Evolutionary conservation across 495 filamentous ascomycete species (phyloP).

Genomic region (Penicillium steckii): DNA sequence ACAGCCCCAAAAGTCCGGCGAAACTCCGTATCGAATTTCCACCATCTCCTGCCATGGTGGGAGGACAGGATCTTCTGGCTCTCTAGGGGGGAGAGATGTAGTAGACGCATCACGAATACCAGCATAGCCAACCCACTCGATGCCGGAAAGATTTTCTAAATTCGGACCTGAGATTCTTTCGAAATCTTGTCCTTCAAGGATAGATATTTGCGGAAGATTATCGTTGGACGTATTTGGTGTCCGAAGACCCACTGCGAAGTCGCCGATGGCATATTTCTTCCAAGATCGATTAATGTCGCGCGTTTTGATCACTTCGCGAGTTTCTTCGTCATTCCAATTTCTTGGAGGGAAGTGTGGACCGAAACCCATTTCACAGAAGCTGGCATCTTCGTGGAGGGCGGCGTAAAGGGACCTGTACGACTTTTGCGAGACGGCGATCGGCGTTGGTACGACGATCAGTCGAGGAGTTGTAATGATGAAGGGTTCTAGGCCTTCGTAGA

Average conservation of each 20-base stretch:
- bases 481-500: neutral
- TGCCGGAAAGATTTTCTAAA: neutral
- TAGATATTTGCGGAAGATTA: neutral
- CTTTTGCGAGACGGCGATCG: conserved; percentile 11
- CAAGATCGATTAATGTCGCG: conserved; percentile 26
- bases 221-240: neutral
- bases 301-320: conserved; percentile 13
- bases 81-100: conserved; percentile 18
- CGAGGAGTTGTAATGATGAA: conserved; percentile 20
- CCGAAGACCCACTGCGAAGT: conserved; percentile 25
- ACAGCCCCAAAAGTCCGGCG: conserved; percentile 20
- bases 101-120: conserved; percentile 27
- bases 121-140: conserved; percentile 29
- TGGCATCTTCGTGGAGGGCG: conserved; percentile 13
- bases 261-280: conserved; percentile 13
- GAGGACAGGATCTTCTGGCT: conserved; percentile 9
- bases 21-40: conserved; percentile 24
- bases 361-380: conserved; percentile 26
- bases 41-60: conserved; percentile 29
- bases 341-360: conserved; percentile 14
- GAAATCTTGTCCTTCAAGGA: conserved; percentile 3
- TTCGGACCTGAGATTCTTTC: neutral
- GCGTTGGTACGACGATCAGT: conserved; percentile 23
- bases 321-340: conserved; percentile 24
- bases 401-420: conserved; percentile 24